Percentiles rank a stretch among this genome's conserved stretches.
Conservation (phyloP, 1,284 basidiomycete species). For the Papiliotrema laurentii region DNA sequence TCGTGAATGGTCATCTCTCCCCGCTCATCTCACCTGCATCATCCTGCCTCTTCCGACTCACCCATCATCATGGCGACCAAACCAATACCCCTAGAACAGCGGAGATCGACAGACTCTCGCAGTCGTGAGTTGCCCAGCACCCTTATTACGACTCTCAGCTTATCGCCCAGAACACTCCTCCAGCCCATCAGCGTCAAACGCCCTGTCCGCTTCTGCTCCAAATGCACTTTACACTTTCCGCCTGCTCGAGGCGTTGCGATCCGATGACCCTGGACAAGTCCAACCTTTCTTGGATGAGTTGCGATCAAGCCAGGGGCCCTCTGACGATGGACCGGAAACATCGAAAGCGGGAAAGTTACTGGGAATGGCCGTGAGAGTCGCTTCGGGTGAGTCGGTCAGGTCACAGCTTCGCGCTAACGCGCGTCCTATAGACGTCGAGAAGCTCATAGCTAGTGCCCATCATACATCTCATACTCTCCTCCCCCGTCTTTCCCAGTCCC, state of each 20-base stretch:
- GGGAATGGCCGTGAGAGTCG: conserved; percentile 81
- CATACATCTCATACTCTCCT: conserved; percentile 63
- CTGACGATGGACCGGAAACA: conserved; percentile 53
- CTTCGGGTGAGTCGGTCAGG: conserved; percentile 57
- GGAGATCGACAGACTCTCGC: too few relatives aligned
- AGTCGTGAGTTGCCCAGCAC: too few relatives aligned
- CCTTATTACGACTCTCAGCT: too few relatives aligned
- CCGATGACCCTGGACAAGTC: conserved; percentile 71
- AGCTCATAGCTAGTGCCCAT: conserved; percentile 52
- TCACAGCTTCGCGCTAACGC: background rate
- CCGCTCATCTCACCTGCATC: too few relatives aligned
- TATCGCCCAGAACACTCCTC: conserved; percentile 7
- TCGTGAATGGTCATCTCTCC: too few relatives aligned
- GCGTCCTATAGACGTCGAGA: background rate
- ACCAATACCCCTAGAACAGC: too few relatives aligned
- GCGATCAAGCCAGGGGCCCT: conserved; percentile 24
- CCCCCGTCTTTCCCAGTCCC: conserved; percentile 61
- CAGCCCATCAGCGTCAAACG: conserved; percentile 10
- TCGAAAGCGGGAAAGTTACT: conserved; percentile 62
- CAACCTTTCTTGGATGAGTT: conserved; percentile 78
- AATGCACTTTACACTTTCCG: conserved; percentile 68
- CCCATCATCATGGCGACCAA: too few relatives aligned
- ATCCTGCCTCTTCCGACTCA: too few relatives aligned
- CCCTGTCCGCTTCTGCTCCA: conserved; percentile 4
- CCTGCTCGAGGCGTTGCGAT: conserved; percentile 69